Conservation (phyloP, 305 asterid genomes). For the Fraxinus albicans region DNA sequence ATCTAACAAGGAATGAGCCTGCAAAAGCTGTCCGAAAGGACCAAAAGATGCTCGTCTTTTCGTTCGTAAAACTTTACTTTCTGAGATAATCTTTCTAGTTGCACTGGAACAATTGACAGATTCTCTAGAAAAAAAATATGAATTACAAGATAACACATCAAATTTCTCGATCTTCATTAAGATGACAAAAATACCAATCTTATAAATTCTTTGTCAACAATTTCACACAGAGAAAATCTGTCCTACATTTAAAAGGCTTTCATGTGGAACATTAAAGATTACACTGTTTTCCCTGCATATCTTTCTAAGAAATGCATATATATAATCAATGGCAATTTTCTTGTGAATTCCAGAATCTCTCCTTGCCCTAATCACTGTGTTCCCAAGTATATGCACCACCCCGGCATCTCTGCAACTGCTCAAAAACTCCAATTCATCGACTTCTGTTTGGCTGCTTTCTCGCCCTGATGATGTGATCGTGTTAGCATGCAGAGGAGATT, state of each 20-base stretch:
- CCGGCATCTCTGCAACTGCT: conserved; percentile 79
- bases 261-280: conserved; percentile 90
- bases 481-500: conserved; percentile 38
- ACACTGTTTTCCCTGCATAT: conserved; percentile 97
- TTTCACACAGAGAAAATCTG: conserved; percentile 79
- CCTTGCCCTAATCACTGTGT: conserved; percentile 80
- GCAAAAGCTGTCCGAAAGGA: neutral
- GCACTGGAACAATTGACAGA: neutral
- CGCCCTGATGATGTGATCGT: conserved; percentile 49
- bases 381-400: conserved; percentile 93
- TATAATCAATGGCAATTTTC: conserved; percentile 78
- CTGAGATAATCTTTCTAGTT: neutral
- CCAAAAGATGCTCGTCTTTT: neutral
- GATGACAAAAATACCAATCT: neutral
- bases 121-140: neutral
- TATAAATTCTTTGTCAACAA: neutral
- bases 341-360: conserved; percentile 68
- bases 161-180: neutral
- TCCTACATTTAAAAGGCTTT: conserved; percentile 89
- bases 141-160: neutral
- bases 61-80: neutral
- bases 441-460: conserved; percentile 57
- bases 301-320: conserved; percentile 92
- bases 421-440: conserved; percentile 75
- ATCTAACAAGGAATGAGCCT: neutral